A percentile compares a stretch with the other conserved stretches of the same genome.
Conservation (phyloP, 495 filamentous ascomycete species). For the Neurospora pannonica region DNA sequence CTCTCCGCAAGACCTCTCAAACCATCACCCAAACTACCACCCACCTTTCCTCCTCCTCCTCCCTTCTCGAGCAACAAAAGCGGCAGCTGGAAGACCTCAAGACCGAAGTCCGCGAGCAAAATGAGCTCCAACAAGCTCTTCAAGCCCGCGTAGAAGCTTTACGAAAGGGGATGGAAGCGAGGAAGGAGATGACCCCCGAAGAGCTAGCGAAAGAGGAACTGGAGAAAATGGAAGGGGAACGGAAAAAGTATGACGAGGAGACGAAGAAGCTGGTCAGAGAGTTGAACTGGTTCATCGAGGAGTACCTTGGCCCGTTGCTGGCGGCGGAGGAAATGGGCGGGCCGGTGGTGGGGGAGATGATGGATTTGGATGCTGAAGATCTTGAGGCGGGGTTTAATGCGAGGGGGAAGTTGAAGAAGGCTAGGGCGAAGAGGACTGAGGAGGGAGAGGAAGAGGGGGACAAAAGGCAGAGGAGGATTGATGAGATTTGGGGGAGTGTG, state of each 20-base stretch:
- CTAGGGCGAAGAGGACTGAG: constrained; percentile 25
- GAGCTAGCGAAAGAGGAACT: constrained; percentile 51
- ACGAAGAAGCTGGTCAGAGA: constrained; percentile 48
- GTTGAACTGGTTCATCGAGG: constrained; percentile 63
- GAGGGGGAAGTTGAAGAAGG: constrained; percentile 60
- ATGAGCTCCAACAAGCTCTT: constrained; percentile 45
- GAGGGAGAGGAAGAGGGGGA: constrained; percentile 23
- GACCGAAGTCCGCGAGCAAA: constrained; percentile 53
- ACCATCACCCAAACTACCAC: constrained; percentile 54
- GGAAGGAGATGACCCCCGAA: constrained; percentile 49
- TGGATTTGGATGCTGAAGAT: constrained; percentile 47
- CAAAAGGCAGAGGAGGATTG: constrained; percentile 58
- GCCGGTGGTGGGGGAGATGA: constrained; percentile 67
- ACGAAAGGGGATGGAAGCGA: constrained; percentile 41
- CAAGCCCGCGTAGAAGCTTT: constrained; percentile 40
- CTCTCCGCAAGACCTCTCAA: constrained; percentile 52
- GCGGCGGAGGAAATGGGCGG: constrained; percentile 82
- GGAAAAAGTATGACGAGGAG: constrained; percentile 43
- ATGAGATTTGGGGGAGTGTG: constrained; percentile 57
- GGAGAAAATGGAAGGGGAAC: constrained; percentile 34
- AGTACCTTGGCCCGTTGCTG: constrained; percentile 67
- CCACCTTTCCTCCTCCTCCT: constrained; percentile 45
- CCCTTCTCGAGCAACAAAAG: constrained; percentile 43
- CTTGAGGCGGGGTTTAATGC: constrained; percentile 63
- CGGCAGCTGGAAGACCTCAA: constrained; percentile 50